These are phyloP conservation scores for Plantago elongata DNA, from an alignment of 257 asterid species.

Conservation along the genomic window DNA sequence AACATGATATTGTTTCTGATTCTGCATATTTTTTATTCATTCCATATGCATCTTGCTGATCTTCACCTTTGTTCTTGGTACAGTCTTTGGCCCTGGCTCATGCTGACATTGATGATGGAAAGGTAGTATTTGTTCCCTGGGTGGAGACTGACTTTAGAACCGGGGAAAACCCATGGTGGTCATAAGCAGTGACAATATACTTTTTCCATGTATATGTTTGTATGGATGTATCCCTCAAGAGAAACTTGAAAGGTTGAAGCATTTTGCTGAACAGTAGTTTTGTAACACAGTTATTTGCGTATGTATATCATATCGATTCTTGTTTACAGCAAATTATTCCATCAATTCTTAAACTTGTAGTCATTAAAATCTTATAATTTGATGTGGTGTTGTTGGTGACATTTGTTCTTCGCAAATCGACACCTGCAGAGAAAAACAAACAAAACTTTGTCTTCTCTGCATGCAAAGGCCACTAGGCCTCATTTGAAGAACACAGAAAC, in stretches of 20 bases:
- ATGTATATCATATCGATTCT: conserved; percentile 5
- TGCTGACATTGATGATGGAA: conserved; percentile 75
- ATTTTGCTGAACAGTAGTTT: neutral
- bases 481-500: neutral
- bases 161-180: conserved; percentile 92
- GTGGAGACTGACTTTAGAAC: conserved; percentile 90
- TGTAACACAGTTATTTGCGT: conserved; percentile 7
- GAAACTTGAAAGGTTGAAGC: conserved; percentile 18
- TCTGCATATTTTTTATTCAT: neutral
- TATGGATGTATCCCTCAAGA: conserved; percentile 17
- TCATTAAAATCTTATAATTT: too few relatives aligned
- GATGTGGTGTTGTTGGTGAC: neutral
- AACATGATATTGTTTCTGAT: too few relatives aligned
- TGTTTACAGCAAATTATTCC: neutral
- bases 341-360: neutral
- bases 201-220: conserved; percentile 10
- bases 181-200: conserved; percentile 25
- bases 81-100: conserved; percentile 95
- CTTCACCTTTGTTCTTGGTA: conserved; percentile 4
- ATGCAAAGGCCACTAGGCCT: conserved; percentile 28
- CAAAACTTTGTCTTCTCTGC: conserved; percentile 19
- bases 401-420: neutral
- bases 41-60: neutral
- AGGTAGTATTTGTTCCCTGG: conserved; percentile 88
- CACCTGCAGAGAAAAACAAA: neutral